Conservation (phyloP, 2,329 filamentous ascomycete genomes). For the Neofusicoccum sp. region DNA sequence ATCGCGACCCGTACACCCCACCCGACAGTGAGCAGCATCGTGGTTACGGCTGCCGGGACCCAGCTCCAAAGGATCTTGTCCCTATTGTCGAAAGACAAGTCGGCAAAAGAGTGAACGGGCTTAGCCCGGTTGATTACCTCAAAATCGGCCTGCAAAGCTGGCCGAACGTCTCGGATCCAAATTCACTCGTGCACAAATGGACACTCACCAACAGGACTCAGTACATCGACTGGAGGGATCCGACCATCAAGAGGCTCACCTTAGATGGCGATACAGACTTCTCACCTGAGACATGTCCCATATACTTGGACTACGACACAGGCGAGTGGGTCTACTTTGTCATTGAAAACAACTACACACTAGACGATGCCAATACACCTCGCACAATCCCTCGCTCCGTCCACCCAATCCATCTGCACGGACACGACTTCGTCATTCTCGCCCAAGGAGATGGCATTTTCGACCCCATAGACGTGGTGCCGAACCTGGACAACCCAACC, state of each 20-base stretch:
- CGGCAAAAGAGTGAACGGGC: no score
- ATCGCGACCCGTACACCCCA: no score
- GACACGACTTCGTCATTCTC: slow-evolving; percentile 35
- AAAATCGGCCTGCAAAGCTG: no score
- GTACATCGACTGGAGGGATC: slow-evolving; percentile 50
- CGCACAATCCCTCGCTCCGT: slow-evolving; percentile 8
- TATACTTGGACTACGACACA: slow-evolving; percentile 24
- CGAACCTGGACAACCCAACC: slow-evolving; percentile 43
- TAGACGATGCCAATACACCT: neutral
- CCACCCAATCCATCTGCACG: slow-evolving; percentile 33
- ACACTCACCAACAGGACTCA: slow-evolving; percentile 50
- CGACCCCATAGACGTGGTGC: slow-evolving; percentile 41
- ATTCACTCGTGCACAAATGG: slow-evolving; percentile 26
- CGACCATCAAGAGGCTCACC: slow-evolving; percentile 43
- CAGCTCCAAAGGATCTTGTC: no score
- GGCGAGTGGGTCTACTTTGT: slow-evolving; percentile 29
- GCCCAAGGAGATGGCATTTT: slow-evolving; percentile 33
- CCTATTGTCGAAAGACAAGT: no score
- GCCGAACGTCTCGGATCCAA: no score
- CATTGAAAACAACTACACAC: slow-evolving; percentile 23
- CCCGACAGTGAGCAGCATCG: no score
- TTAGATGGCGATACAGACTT: slow-evolving; percentile 29
- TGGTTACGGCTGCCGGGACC: no score
- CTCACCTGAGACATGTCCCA: neutral
- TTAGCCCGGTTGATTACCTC: no score